Evolutionary conservation across 225 moss, liverwort and hornwort species (phyloP).

Genomic region (Neckera pumila): DNA sequence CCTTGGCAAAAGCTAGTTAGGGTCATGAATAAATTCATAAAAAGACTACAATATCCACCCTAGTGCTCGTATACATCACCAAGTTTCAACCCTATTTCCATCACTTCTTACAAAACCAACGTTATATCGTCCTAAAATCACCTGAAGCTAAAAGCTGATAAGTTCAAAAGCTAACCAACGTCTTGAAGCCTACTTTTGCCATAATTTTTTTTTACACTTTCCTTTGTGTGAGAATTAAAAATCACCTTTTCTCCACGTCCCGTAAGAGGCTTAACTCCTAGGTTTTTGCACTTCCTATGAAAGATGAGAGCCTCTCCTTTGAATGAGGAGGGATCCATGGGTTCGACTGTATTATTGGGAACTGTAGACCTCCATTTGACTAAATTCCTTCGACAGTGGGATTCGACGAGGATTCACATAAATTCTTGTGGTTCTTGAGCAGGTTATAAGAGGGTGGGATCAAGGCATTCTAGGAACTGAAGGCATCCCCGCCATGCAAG

Average conservation of each 20-base stretch:
- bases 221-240: background rate
- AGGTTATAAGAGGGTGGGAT: conserved; percentile 98
- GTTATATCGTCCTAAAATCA: background rate
- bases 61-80: background rate
- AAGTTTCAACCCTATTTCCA: background rate
- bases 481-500: conserved; percentile 81
- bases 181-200: background rate
- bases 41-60: background rate
- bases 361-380: background rate
- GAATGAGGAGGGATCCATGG: background rate
- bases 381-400: background rate
- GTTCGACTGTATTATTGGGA: background rate
- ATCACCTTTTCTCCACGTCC: background rate
- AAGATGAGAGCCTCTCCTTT: background rate
- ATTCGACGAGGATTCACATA: background rate
- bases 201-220: background rate
- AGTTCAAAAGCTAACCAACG: background rate
- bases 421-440: conserved; percentile 3
- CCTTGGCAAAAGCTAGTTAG: background rate
- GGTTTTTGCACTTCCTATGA: background rate
- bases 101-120: background rate
- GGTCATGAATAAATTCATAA: background rate
- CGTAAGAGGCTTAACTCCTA: background rate
- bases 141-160: too few species aligned
- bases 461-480: conserved; percentile 84